A percentile compares a stretch with the other conserved stretches of the same genome.
These are phyloP conservation scores for Debaryomyces nepalensis DNA, from an alignment of 1,139 yeast genomes.

Conservation along the genomic window DNA sequence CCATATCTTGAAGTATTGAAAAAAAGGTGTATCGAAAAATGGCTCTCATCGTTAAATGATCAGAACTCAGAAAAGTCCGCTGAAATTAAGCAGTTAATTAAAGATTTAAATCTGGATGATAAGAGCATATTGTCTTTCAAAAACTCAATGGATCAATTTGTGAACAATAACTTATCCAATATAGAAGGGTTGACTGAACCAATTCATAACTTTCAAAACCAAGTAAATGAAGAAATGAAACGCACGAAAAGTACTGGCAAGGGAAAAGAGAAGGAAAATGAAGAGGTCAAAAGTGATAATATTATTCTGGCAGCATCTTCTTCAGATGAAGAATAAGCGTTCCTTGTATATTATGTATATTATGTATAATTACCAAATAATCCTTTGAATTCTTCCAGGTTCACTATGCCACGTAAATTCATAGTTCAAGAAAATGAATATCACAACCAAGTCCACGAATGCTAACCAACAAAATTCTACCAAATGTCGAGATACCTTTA, in stretches of 20 bases:
- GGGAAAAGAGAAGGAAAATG: neutral
- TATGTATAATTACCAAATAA: conserved; percentile 69
- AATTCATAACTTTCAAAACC: neutral
- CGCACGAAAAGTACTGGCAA: neutral
- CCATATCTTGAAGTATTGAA: conserved; percentile 70
- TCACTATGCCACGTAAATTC: conserved; percentile 75
- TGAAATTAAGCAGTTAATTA: conserved; percentile 27
- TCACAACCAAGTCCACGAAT: conserved; percentile 55
- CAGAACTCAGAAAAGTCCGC: conserved; percentile 21
- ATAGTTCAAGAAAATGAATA: conserved; percentile 59
- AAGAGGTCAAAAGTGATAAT: neutral
- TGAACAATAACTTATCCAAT: conserved; percentile 14
- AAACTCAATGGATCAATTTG: conserved; percentile 16
- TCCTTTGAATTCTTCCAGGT: conserved; percentile 64
- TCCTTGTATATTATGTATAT: conserved; percentile 3
- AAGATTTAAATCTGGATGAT: conserved; percentile 25
- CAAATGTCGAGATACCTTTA: conserved; percentile 36
- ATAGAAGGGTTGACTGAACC: conserved; percentile 21
- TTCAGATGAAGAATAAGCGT: conserved; percentile 5
- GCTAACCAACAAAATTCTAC: conserved; percentile 67
- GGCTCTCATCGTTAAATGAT: conserved; percentile 36
- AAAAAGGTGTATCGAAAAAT: conserved; percentile 33
- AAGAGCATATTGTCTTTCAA: conserved; percentile 10
- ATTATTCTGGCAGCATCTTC: neutral
- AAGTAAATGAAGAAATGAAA: neutral